Percentiles rank a stretch among this genome's conserved stretches.
These are phyloP conservation scores for Daldinia caldariorum DNA, from an alignment of 495 filamentous ascomycete species.

Conservation along the genomic window DNA sequence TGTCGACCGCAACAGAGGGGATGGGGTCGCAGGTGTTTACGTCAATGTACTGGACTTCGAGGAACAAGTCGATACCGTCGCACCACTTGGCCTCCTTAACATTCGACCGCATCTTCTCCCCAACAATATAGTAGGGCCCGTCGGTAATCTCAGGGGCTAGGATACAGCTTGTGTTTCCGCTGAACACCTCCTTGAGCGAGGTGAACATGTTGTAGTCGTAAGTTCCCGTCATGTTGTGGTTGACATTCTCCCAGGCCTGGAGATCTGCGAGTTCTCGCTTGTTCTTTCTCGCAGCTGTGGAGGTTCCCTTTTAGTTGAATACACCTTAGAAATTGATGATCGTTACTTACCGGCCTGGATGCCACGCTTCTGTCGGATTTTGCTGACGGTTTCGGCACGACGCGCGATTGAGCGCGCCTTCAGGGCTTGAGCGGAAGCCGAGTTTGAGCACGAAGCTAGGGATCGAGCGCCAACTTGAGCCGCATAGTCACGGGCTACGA, in stretches of 20 bases:
- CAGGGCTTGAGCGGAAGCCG: constrained; percentile 45
- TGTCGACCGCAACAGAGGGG: constrained; percentile 63
- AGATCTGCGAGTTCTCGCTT: constrained; percentile 56
- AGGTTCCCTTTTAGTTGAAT: background rate
- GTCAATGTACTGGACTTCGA: constrained; percentile 64
- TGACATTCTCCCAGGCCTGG: constrained; percentile 49
- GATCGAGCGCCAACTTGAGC: constrained; percentile 50
- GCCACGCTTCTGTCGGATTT: constrained; percentile 60
- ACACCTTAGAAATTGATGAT: background rate
- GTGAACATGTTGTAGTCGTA: constrained; percentile 51
- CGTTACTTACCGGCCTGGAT: constrained; percentile 56
- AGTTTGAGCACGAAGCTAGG: constrained; percentile 49
- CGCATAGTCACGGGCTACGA: constrained; percentile 49
- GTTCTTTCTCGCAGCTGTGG: constrained; percentile 41
- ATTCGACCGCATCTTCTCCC: constrained; percentile 58
- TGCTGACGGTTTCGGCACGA: constrained; percentile 50
- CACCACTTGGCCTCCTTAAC: constrained; percentile 55
- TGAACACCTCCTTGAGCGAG: constrained; percentile 59
- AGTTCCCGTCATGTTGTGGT: constrained; percentile 59
- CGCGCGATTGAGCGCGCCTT: constrained; percentile 49
- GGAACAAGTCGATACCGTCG: constrained; percentile 57
- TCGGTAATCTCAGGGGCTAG: constrained; percentile 62
- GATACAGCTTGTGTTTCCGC: constrained; percentile 58
- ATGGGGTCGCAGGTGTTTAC: constrained; percentile 66
- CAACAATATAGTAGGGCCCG: constrained; percentile 66